phyloP scores from a whole-genome alignment of 2,329 filamentous ascomycete species.

The Emericellopsis cladophorae region DNA sequence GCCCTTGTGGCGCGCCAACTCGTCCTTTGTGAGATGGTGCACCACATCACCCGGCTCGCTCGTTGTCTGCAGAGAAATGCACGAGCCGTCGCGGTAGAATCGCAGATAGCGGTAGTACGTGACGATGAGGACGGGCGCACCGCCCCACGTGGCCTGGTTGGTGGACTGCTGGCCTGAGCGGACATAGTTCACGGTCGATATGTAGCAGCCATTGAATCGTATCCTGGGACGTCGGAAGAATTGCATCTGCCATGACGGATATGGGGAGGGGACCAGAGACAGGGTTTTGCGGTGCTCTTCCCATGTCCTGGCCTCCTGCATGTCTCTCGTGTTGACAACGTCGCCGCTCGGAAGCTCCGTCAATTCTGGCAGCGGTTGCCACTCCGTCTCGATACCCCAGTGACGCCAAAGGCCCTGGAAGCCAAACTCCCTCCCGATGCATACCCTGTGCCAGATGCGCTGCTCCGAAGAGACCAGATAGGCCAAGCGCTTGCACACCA shows the following conservation, averaged over 20 bases:
- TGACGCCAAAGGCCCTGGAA: slow-evolving; percentile 75
- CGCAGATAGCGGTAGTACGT: slow-evolving; percentile 97
- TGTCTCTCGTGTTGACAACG: slow-evolving; percentile 22
- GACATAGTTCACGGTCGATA: slow-evolving; percentile 91
- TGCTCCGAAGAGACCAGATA: slow-evolving; percentile 78
- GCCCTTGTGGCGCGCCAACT: slow-evolving; percentile 35
- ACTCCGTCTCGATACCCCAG: slow-evolving; percentile 50
- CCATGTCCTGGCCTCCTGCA: slow-evolving; percentile 17
- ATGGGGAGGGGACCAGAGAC: slow-evolving; percentile 27
- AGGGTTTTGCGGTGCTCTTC: slow-evolving; percentile 22
- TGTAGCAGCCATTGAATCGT: slow-evolving; percentile 92
- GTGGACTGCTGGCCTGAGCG: slow-evolving; percentile 64
- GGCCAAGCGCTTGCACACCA: slow-evolving; percentile 78
- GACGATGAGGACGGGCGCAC: slow-evolving; percentile 74
- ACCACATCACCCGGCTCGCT: slow-evolving; percentile 79
- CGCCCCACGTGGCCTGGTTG: slow-evolving; percentile 62
- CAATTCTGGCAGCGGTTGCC: slow-evolving; percentile 36
- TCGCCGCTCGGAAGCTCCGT: slow-evolving; percentile 15
- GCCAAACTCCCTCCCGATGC: slow-evolving; percentile 58
- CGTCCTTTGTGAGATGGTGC: slow-evolving; percentile 63
- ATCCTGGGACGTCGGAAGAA: slow-evolving; percentile 75
- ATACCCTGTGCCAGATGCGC: slow-evolving; percentile 71
- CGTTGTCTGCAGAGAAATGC: slow-evolving; percentile 69
- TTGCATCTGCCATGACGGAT: slow-evolving; percentile 50
- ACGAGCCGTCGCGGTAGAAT: slow-evolving; percentile 82